Evolutionary conservation across 345 rosid species (phyloP).

Genomic region (Sisymbrium irio): DNA sequence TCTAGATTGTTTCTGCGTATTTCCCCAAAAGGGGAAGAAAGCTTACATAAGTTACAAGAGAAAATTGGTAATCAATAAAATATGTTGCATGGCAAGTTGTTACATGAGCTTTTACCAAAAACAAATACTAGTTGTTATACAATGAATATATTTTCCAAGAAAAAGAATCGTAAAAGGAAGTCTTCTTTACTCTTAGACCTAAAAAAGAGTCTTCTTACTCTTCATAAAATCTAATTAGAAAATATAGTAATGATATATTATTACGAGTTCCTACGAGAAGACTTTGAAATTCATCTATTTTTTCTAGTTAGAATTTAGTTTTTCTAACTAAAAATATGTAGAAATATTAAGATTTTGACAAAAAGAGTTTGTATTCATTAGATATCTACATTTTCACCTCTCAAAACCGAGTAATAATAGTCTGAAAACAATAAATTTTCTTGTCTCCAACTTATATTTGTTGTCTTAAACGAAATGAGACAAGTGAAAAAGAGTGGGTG

Average conservation of each 20-base stretch:
- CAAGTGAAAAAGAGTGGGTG: background rate
- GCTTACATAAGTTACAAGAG: background rate
- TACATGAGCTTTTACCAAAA: background rate
- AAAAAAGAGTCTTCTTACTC: too few species aligned
- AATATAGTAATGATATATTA: background rate
- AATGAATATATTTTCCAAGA: background rate
- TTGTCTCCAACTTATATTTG: background rate
- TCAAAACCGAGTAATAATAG: background rate
- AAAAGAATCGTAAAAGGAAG: background rate
- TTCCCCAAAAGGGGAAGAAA: background rate
- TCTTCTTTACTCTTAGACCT: background rate
- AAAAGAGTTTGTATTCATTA: background rate
- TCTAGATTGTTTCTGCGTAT: background rate
- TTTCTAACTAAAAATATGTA: background rate
- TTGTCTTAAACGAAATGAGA: background rate
- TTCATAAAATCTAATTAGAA: background rate
- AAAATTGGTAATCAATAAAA: background rate
- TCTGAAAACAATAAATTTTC: background rate
- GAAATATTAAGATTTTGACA: background rate
- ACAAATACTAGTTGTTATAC: background rate
- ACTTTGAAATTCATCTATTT: background rate
- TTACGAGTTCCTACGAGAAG: background rate
- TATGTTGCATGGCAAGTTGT: background rate
- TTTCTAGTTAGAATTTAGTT: background rate
- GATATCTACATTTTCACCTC: background rate